Base-by-base conservation (phyloP, 805 yeast species). In the Yarrowia alimentaria region DNA sequence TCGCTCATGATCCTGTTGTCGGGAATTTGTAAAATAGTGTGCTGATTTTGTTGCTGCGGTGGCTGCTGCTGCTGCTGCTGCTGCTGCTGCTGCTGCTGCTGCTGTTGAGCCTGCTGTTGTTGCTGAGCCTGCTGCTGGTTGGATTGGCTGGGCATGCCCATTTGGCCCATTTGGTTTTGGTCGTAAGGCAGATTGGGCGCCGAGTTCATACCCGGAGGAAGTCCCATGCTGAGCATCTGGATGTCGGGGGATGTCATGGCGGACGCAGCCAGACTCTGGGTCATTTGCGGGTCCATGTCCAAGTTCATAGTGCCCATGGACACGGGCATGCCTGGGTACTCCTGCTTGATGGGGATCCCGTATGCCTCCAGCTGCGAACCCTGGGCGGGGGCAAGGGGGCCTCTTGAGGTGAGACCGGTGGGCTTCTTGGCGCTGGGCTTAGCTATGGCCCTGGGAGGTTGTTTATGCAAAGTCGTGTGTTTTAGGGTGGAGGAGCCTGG, bases 281-380 rank as follows among this genome's bases (percentile, higher is more conserved):
- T 14, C 2, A 25, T 28, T 3, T 30, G 20, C 4, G 43, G 43
- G 11, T 37, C 43, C 43, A 37, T 37, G 10, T 37, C 43, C 30
- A 37, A 24, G 21, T 30, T 16, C 22, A 37, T 14, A 1, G n/a
- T n/a, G n/a, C 30, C 30, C 43, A 37, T 37, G 17, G 24, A 14
- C 10, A 16, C 28, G 11, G 9, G 13, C 28, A 35, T 35, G 3
- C 29, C 21, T 25, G 20, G 43, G 17, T 37, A 37, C 43, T 37
- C 43, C 43, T 37, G 43, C 21, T 37, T 37, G 30, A 37, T n/a
- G n/a, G n/a, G n/a, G n/a, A n/a, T 30, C 1, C 43, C 43, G n/a
- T 37, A 37, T 2, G 43, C 43, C 22, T 24, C 43, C 17, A 37
- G n/a, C n/a, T n/a, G n/a, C n/a, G n/a, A n/a, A n/a, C n/a, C n/a